Evolutionary conservation across 352 stramenopile species (phyloP), one percentile per base, ranked within the genome.

Genomic region (Halophytophthora polymorphica): DNA sequence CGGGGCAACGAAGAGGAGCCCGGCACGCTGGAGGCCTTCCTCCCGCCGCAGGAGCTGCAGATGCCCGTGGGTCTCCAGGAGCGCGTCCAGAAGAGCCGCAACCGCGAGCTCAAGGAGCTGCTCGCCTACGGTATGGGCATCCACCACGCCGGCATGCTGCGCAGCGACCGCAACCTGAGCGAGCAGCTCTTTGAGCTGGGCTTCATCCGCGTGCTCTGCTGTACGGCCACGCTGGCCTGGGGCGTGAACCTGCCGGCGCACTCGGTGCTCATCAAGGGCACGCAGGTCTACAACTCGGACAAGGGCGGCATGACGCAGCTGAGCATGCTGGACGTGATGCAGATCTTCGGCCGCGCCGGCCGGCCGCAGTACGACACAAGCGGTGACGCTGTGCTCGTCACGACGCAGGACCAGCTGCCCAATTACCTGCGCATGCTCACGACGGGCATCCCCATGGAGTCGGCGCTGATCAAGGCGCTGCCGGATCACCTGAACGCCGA

Each of bases 251-350:
- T 99, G 15, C 97, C 97, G 3, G 98, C 96, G 0, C 97, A 99
- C 69, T 98, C 94, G 10, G 98, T 99, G 17, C 78, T 99, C 34
- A 99, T 99, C 61, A 99, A 99, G 69, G 98, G 98, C 8, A 99
- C 97, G 6, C 90, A 99, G 60, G 93, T 99, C 29, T 99, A 99
- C 81, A 98, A 99, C 56, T 83, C 97, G 2, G 96, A 99, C 64
- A 99, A 99, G 70, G 97, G 97, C 46, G 96, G 95, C 28, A 96
- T 97, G 60, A 93, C 97, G 13, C 96, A 99, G 58, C 61, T 99
- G 23, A 97, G 86, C 51, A 99, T 99, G 77, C 78, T 99, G 11
- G 98, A 99, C 66, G 96, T 99, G n/a, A 97, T 99, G 70, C 98
- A 99, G 74, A 99, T 99, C 62, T 99, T 99, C 64, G 98, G 97